phyloP scores from a whole-genome alignment of 202 grass and related monocot species.

The Cymbopogon flexuosus region DNA sequence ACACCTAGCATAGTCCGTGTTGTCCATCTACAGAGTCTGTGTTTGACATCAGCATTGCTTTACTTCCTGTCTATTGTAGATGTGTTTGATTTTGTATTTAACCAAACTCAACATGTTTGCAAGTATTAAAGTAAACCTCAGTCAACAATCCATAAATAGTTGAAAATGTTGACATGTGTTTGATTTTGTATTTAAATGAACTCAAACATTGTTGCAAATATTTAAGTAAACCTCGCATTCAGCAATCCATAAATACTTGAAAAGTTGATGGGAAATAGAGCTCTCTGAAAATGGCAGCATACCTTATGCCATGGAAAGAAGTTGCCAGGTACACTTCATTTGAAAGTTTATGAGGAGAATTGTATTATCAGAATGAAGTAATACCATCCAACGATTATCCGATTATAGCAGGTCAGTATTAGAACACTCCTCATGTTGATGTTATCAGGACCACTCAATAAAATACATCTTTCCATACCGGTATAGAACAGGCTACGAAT shows the following conservation, averaged over 20 bases:
- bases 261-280: not conserved
- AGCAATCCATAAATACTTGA: not conserved
- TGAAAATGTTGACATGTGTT: not conserved
- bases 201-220: not conserved
- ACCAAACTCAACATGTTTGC: not conserved
- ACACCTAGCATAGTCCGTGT: not conserved
- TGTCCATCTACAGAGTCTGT: not conserved
- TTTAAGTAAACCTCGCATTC: conserved; percentile 2
- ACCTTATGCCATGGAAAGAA: conserved; percentile 37
- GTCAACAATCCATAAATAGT: not conserved
- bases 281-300: conserved; percentile 16
- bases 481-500: conserved; percentile 25
- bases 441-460: not conserved
- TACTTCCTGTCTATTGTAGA: not conserved
- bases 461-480: not conserved
- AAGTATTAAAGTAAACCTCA: conserved; percentile 8
- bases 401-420: conserved; percentile 15
- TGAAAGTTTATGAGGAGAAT: not conserved
- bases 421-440: conserved; percentile 11
- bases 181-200: not conserved
- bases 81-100: conserved; percentile 1
- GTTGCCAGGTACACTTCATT: conserved; percentile 9
- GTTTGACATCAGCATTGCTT: not conserved
- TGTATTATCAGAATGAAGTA: conserved; percentile 8
- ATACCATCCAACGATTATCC: not conserved